Evolutionary conservation across 331 rosid genomes (phyloP).

Genomic region (Saraca asoca): DNA sequence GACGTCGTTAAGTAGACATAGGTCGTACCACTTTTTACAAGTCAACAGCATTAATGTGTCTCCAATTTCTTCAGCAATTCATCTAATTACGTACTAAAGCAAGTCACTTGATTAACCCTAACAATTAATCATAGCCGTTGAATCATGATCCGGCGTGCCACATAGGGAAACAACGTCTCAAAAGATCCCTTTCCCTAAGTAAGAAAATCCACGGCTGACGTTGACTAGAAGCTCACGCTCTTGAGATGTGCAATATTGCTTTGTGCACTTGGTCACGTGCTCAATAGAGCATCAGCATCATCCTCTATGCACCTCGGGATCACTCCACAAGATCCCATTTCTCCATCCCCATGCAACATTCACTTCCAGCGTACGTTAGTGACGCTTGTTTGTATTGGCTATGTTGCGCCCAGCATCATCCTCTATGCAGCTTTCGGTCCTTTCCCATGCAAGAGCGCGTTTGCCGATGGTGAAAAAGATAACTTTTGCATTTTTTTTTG

Average conservation of each 20-base stretch:
- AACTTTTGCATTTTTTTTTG: too few relatives aligned
- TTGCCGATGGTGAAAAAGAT: constrained; percentile 20
- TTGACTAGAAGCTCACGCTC: not conserved
- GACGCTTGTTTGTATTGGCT: accelerated
- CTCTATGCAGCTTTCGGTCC: constrained; percentile 29
- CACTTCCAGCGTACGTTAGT: constrained; percentile 8
- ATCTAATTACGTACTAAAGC: too few relatives aligned
- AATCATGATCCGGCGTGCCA: too few relatives aligned
- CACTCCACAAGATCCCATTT: constrained; percentile 17
- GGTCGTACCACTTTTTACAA: too few relatives aligned
- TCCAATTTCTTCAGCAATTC: too few relatives aligned
- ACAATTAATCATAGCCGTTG: too few relatives aligned
- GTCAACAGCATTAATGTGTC: too few relatives aligned
- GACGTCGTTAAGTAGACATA: too few relatives aligned
- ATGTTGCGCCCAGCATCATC: constrained; percentile 24
- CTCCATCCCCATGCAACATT: constrained; percentile 23
- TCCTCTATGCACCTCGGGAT: constrained; percentile 48
- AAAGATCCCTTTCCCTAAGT: not conserved
- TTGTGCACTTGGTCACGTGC: constrained; percentile 36
- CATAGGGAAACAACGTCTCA: not conserved
- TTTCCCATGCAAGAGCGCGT: constrained; percentile 37
- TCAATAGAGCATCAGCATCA: constrained; percentile 17
- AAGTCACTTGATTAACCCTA: too few relatives aligned
- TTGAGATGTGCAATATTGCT: constrained; percentile 12
- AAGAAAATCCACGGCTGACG: constrained; percentile 22